A percentile compares a stretch with the other conserved stretches of the same genome.
phyloP scores from a whole-genome alignment of 805 yeast species.

The Yarrowia sp. region DNA sequence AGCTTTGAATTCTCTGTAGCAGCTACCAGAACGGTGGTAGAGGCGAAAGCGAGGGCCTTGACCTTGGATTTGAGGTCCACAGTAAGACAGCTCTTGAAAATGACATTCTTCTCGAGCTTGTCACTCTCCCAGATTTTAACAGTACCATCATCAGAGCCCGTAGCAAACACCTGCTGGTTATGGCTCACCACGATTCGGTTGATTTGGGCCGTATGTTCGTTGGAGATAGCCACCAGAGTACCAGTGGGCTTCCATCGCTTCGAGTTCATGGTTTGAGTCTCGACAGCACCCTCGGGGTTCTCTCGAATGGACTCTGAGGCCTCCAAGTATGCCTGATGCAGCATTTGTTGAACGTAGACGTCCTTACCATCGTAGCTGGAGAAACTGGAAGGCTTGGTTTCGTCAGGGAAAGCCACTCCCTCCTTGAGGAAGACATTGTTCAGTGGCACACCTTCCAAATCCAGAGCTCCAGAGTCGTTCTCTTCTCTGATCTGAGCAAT shows the following conservation, averaged over 20 bases:
- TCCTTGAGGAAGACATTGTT: conserved; percentile 21
- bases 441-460: background rate
- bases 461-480: conserved; percentile 5
- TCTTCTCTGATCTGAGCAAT: conserved; percentile 4
- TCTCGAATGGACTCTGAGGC: conserved; percentile 7
- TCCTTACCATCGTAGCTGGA: conserved; percentile 65
- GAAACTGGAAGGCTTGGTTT: background rate
- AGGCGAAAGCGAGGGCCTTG: conserved; percentile 36
- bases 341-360: conserved; percentile 57
- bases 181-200: conserved; percentile 58
- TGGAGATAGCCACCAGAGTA: conserved; percentile 57
- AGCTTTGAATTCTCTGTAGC: background rate
- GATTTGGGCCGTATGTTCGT: conserved; percentile 62
- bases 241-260: conserved; percentile 47
- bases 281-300: conserved; percentile 2
- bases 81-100: conserved; percentile 37
- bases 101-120: conserved; percentile 60
- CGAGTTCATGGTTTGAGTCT: conserved; percentile 10
- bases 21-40: conserved; percentile 32
- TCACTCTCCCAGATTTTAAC: conserved; percentile 76
- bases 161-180: conserved; percentile 62
- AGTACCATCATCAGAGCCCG: conserved; percentile 74
- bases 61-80: conserved; percentile 34
- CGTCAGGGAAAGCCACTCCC: conserved; percentile 2
- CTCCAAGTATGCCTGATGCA: conserved; percentile 53